Percentiles rank a stretch among this genome's conserved stretches.
phyloP scores from a whole-genome alignment of 1,139 yeast species.

The Scheffersomyces quercinus region DNA sequence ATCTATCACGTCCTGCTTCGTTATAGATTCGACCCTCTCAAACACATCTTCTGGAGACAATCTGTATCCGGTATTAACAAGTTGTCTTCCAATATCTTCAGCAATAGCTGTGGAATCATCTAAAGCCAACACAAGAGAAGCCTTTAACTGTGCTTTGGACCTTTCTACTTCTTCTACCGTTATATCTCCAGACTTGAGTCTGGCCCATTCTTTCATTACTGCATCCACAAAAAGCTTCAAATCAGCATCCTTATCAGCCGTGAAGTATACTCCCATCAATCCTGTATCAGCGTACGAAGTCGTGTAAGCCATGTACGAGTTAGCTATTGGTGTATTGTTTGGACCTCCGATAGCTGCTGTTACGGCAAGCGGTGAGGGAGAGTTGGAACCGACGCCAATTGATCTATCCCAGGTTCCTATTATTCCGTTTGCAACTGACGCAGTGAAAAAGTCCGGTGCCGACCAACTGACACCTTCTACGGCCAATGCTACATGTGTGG shows the following conservation, averaged over 20 bases:
- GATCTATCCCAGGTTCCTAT: conserved; percentile 98
- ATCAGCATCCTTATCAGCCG: conserved; percentile 72
- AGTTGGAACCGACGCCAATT: conserved; percentile 69
- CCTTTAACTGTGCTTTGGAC: conserved; percentile 92
- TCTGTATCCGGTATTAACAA: conserved; percentile 91
- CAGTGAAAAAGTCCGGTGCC: conserved; percentile 92
- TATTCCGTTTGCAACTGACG: conserved; percentile 93
- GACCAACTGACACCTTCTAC: conserved; percentile 99
- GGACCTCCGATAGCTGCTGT: conserved; percentile 68
- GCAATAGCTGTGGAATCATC: conserved; percentile 97
- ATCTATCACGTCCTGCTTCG: conserved; percentile 73
- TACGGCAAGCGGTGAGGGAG: conserved; percentile 77
- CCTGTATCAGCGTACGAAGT: conserved; percentile 98
- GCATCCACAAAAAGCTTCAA: conserved; percentile 70
- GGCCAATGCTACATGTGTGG: conserved; percentile 89
- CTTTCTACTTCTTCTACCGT: conserved; percentile 87
- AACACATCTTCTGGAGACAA: conserved; percentile 92
- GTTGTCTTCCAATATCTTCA: conserved; percentile 96
- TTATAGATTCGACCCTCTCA: conserved; percentile 74
- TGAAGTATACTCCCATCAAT: conserved; percentile 92
- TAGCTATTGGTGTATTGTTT: conserved; percentile 63
- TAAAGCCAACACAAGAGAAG: conserved; percentile 80
- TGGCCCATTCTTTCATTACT: conserved; percentile 82
- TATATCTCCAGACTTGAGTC: conserved; percentile 74
- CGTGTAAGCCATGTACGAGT: conserved; percentile 93